Conservation (phyloP, 176 grass and related monocot genomes). For the Musa acuminata region DNA sequence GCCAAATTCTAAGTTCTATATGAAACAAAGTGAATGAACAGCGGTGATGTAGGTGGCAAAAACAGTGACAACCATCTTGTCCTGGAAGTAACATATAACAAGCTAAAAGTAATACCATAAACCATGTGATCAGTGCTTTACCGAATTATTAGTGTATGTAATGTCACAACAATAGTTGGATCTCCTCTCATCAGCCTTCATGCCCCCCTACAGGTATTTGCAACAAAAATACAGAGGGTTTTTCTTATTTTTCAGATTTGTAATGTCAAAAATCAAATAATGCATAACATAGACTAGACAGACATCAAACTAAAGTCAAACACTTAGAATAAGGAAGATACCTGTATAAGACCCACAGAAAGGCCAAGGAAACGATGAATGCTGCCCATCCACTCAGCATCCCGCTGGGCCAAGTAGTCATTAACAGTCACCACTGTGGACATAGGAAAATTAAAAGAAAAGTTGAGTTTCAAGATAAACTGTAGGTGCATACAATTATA, state of each 20-base stretch:
- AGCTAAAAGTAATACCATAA: not conserved
- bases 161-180: slow-evolving; percentile 76
- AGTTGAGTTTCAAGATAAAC: not conserved
- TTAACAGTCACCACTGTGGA: slow-evolving; percentile 90
- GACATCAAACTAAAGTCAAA: not conserved
- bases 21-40: not conserved
- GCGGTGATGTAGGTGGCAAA: not conserved
- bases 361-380: slow-evolving; percentile 93
- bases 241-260: slow-evolving; percentile 17
- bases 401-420: slow-evolving; percentile 93
- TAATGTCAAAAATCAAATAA: not conserved
- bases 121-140: slow-evolving; percentile 22
- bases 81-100: not conserved
- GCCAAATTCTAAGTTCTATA: not conserved
- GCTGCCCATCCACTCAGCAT: slow-evolving; percentile 98
- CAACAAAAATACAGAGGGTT: slow-evolving; percentile 18
- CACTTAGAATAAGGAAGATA: slow-evolving; percentile 29
- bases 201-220: slow-evolving; percentile 42
- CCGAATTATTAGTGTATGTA: slow-evolving; percentile 94
- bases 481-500: not conserved
- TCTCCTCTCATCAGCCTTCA: slow-evolving; percentile 68
- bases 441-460: not conserved
- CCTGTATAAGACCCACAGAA: slow-evolving; percentile 84
- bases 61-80: not conserved
- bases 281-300: not conserved